A percentile compares a stretch with the other conserved stretches of the same genome.
These are phyloP conservation scores for Limnanthes douglasii DNA, from an alignment of 345 rosid genomes.

Conservation along the genomic window DNA sequence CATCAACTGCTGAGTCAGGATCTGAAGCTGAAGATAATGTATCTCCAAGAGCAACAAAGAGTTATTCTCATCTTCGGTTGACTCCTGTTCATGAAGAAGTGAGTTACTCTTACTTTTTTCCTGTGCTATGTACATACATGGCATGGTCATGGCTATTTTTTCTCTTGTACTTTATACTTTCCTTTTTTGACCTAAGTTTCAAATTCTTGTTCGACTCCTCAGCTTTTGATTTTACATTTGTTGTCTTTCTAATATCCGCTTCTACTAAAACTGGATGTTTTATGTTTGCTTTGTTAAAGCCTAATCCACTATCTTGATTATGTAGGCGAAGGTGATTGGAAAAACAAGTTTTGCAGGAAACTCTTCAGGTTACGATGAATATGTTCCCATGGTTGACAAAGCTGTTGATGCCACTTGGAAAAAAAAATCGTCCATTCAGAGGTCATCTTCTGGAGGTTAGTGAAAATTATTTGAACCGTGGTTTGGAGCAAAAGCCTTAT, in stretches of 20 bases:
- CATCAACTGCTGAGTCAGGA: slow-evolving; percentile 98
- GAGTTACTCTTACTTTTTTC: slow-evolving; percentile 1
- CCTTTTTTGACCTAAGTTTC: too few relatives aligned
- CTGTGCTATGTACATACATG: too few relatives aligned
- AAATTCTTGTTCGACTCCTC: too few relatives aligned
- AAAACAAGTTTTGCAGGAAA: slow-evolving; percentile 41
- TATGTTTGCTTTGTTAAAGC: too few relatives aligned
- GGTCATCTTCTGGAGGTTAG: slow-evolving; percentile 58
- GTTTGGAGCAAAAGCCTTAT: too few relatives aligned
- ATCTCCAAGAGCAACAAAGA: slow-evolving; percentile 87
- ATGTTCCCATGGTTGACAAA: slow-evolving; percentile 96
- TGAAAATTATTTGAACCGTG: too few relatives aligned
- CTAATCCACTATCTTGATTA: too few relatives aligned
- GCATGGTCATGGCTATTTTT: too few relatives aligned
- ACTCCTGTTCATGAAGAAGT: slow-evolving; percentile 99
- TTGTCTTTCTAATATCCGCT: too few relatives aligned
- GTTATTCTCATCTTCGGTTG: slow-evolving; percentile 69
- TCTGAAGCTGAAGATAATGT: slow-evolving; percentile 95
- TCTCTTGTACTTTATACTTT: too few relatives aligned
- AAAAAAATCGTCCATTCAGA: slow-evolving; percentile 31
- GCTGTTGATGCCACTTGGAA: slow-evolving; percentile 87
- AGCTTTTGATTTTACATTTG: too few relatives aligned
- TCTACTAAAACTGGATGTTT: too few relatives aligned
- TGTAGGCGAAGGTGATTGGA: slow-evolving; percentile 58
- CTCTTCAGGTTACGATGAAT: slow-evolving; percentile 94